Evolutionary conservation across 2,329 filamentous ascomycete genomes (phyloP), one percentile per base, ranked within the genome.

Genomic region (Xylariaceae sp.): DNA sequence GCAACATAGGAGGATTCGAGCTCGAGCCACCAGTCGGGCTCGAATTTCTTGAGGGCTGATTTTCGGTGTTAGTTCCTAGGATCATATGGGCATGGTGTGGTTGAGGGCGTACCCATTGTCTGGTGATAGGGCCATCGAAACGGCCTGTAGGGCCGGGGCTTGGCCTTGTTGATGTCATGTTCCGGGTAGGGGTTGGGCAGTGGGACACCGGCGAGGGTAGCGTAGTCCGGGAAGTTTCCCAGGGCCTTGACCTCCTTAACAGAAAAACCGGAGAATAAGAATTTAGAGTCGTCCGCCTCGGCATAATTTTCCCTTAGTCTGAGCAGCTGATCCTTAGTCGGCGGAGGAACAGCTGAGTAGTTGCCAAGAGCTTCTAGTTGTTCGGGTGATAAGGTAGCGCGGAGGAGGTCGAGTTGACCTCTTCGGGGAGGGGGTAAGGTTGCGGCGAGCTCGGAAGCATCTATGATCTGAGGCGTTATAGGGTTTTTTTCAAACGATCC

Each of bases 1-100:
- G 79, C 68, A 51, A 74, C 75, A 71, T 96, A 96, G 2, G 83
- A 88, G 53, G 78, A 86, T 66, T 94, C 90, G 1, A 96, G 80
- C 74, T 96, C 91, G n/a, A 96, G 77, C 91, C 91, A 96, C 83
- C 88, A 96, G 70, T 95, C 87, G 0, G 85, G 77, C 62, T 96
- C 89, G 72, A 94, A 76, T 66, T 90, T 95, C 49, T 82, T 86
- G 7, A 93, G 77, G 1, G 90, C 89, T 94, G 61, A 30, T 5
- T 7, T 53, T 48, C 15, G 56, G 37, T 57, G 3, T 59, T 52
- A 56, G 34, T n/a, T 53, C 17, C 50, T 15, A 35, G 47, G 37
- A 23, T 30, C 15, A 4, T 30, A 10, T 10, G n/a, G 3, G 30
- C 35, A 1, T 44, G n/a, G 47, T 35, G 7, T 42, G 23, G 5